Evolutionary conservation across 2,329 filamentous ascomycete species (phyloP).

Genomic region (Madurella fahalii): DNA sequence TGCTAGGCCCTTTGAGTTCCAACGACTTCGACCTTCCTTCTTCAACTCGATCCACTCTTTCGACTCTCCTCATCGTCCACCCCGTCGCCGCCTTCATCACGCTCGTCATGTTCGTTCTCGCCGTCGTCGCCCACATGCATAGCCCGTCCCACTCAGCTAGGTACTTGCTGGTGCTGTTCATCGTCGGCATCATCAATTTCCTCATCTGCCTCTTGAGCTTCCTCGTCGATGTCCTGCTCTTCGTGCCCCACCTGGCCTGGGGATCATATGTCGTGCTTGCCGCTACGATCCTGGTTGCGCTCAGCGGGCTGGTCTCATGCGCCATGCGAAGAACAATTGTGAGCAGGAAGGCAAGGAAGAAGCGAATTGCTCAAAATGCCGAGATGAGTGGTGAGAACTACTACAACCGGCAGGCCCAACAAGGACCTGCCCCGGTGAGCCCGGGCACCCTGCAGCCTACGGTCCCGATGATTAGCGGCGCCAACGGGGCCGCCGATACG

Average conservation of each 20-base stretch:
- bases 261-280: constrained; percentile 90
- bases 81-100: constrained; percentile 84
- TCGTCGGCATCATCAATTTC: constrained; percentile 81
- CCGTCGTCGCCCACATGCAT: constrained; percentile 79
- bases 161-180: constrained; percentile 79
- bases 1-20: constrained; percentile 37
- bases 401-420: constrained; percentile 66
- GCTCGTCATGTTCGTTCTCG: constrained; percentile 77
- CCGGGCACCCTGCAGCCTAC: constrained; percentile 51
- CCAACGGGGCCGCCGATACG: constrained; percentile 47
- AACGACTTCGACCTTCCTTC: constrained; percentile 54
- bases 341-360: constrained; percentile 87
- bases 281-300: constrained; percentile 78
- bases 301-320: constrained; percentile 81
- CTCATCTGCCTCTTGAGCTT: constrained; percentile 82
- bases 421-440: constrained; percentile 38
- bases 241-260: constrained; percentile 91
- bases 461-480: constrained; percentile 53
- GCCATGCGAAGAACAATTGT: constrained; percentile 92
- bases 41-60: constrained; percentile 60
- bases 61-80: constrained; percentile 85
- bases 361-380: constrained; percentile 85
- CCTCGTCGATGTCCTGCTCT: constrained; percentile 87
- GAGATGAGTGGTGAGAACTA: constrained; percentile 97
- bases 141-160: constrained; percentile 82